phyloP scores from a whole-genome alignment of 495 filamentous ascomycete species.

The Talaromyces proteolyticus region DNA sequence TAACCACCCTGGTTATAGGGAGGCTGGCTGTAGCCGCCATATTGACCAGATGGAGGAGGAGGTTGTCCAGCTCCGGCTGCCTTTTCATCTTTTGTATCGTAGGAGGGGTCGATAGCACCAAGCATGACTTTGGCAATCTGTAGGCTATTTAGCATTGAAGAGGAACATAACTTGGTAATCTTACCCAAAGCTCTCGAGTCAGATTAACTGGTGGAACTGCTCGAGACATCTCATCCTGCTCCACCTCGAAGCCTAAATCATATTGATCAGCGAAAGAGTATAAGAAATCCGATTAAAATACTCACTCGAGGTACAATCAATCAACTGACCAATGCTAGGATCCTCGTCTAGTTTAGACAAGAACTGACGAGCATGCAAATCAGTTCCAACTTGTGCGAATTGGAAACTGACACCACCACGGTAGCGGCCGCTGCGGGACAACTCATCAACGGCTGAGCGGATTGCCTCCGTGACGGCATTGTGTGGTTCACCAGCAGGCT shows the following conservation, averaged over 20 bases:
- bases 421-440: constrained; percentile 40
- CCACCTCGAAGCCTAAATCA: constrained; percentile 55
- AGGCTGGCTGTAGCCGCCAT: constrained; percentile 16
- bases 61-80: constrained; percentile 14
- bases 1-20: background rate
- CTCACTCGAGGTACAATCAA: constrained; percentile 73
- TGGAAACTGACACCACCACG: constrained; percentile 57
- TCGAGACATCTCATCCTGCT: constrained; percentile 57
- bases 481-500: constrained; percentile 49
- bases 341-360: constrained; percentile 57
- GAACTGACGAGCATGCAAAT: constrained; percentile 59
- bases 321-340: constrained; percentile 51
- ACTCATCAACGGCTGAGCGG: constrained; percentile 37
- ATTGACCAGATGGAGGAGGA: constrained; percentile 12
- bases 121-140: constrained; percentile 64
- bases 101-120: constrained; percentile 60
- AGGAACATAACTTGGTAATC: constrained; percentile 2
- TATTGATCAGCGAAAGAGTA: constrained; percentile 15
- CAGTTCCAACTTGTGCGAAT: constrained; percentile 70
- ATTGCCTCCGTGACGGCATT: constrained; percentile 46
- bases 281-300: constrained; percentile 6
- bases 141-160: background rate
- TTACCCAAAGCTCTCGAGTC: constrained; percentile 61
- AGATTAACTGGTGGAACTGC: constrained; percentile 50
- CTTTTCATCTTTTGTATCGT: constrained; percentile 62